These are phyloP conservation scores for Aspergillus awamori DNA, from an alignment of 2,329 filamentous ascomycete genomes.

Conservation along the genomic window DNA sequence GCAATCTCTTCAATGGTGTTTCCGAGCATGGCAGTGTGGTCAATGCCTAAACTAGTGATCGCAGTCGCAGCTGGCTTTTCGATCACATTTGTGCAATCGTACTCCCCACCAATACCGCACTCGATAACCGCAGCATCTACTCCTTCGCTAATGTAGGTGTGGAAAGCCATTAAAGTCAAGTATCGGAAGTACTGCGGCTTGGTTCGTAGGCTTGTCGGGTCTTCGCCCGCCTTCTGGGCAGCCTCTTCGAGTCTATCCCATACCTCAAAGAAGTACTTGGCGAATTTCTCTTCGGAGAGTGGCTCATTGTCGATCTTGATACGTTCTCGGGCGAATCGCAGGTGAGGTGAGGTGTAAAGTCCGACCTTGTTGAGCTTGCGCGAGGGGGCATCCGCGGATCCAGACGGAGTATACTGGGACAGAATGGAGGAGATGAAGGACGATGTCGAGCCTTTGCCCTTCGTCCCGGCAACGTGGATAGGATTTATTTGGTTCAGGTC, in stretches of 20 bases:
- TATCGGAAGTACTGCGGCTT: conserved; percentile 95
- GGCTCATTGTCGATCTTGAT: conserved; percentile 78
- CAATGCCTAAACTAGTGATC: conserved; percentile 80
- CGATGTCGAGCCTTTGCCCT: conserved; percentile 89
- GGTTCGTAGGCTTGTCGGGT: conserved; percentile 55
- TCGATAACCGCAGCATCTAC: conserved; percentile 82
- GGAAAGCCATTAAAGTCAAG: conserved; percentile 84
- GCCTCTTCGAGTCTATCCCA: conserved; percentile 70
- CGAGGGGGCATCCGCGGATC: conserved; percentile 25
- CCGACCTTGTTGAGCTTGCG: conserved; percentile 62
- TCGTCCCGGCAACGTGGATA: conserved; percentile 89
- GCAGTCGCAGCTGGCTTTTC: conserved; percentile 69
- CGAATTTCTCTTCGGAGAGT: conserved; percentile 69
- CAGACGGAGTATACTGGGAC: conserved; percentile 57
- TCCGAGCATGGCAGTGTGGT: conserved; percentile 81
- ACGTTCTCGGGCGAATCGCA: conserved; percentile 79
- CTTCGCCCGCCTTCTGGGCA: conserved; percentile 54
- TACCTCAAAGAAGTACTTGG: conserved; percentile 78
- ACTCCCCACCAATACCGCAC: conserved; percentile 91
- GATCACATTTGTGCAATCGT: conserved; percentile 88
- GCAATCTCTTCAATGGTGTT: conserved; percentile 78
- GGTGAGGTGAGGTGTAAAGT: conserved; percentile 83
- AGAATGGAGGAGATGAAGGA: conserved; percentile 82
- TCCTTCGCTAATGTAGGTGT: conserved; percentile 75
- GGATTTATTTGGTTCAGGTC: conserved; percentile 63